phyloP scores from a whole-genome alignment of 345 rosid genomes.

The Passiflora organensis region DNA sequence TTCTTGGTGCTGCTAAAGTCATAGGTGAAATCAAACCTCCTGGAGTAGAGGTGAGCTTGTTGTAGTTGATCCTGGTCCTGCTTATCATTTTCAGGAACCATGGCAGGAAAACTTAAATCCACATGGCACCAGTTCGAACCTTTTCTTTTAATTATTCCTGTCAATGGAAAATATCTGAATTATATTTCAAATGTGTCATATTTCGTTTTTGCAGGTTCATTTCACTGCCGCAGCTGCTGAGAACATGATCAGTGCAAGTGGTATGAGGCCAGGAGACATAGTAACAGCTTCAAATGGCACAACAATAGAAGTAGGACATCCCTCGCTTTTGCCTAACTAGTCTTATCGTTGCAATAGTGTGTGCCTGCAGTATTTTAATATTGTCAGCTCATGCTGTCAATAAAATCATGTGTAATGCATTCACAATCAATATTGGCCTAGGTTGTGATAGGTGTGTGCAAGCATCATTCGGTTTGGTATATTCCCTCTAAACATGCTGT shows the following conservation, averaged over 20 bases:
- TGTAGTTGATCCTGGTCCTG: not conserved
- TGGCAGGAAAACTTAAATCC: no score
- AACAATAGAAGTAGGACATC: constrained; percentile 74
- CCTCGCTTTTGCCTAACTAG: not conserved
- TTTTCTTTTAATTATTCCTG: no score
- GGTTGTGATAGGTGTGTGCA: no score
- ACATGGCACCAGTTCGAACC: no score
- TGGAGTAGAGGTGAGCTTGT: constrained; percentile 70
- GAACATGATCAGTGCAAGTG: constrained; percentile 98
- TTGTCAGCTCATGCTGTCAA: not conserved
- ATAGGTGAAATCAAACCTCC: constrained; percentile 86
- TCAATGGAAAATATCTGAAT: no score
- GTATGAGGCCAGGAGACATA: constrained; percentile 98
- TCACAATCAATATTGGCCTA: no score
- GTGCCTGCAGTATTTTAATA: not conserved
- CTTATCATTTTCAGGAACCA: no score
- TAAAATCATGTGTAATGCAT: no score
- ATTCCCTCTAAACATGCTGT: not conserved
- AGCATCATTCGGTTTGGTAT: not conserved
- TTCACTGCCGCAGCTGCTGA: constrained; percentile 96
- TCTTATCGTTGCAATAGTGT: not conserved
- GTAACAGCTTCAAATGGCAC: constrained; percentile 94
- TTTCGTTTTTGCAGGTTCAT: constrained; percentile 55
- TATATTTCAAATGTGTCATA: not conserved
- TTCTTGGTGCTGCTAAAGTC: constrained; percentile 94